phyloP scores from a whole-genome alignment of 352 stramenopile genomes.

The Phytophthora niederhauseri region DNA sequence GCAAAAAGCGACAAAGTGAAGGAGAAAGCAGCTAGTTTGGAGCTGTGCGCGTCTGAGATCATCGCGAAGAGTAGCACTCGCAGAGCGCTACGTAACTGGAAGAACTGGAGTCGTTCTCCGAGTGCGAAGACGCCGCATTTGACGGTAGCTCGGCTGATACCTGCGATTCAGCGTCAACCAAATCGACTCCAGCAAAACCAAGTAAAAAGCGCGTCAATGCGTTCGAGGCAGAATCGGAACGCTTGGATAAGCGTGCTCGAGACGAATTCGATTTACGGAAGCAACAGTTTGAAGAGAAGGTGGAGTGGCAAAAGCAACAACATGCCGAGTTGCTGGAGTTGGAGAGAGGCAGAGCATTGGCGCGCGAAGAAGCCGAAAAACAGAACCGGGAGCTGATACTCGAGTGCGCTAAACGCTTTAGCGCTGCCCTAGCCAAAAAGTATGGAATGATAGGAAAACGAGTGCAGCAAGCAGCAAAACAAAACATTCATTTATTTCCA shows the following conservation, averaged over 20 bases:
- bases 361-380: background rate
- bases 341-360: background rate
- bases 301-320: slow-evolving; percentile 4
- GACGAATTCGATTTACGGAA: slow-evolving; percentile 2
- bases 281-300: slow-evolving; percentile 4
- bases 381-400: background rate
- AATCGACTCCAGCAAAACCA: background rate
- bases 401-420: no score
- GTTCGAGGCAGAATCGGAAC: background rate
- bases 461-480: no score
- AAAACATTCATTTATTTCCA: no score
- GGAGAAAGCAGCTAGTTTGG: background rate
- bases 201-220: slow-evolving; percentile 3
- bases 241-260: slow-evolving; percentile 1
- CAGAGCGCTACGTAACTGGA: background rate
- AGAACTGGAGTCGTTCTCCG: background rate
- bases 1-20: background rate
- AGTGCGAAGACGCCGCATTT: background rate
- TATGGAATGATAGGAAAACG: no score
- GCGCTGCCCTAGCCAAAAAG: no score
- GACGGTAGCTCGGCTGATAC: background rate
- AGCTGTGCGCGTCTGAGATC: slow-evolving; percentile 1
- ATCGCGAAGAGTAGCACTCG: background rate
- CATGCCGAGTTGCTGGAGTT: background rate
- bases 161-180: background rate